Conservation (phyloP, 441 rosid genomes). For the Macaranga tanarius region DNA sequence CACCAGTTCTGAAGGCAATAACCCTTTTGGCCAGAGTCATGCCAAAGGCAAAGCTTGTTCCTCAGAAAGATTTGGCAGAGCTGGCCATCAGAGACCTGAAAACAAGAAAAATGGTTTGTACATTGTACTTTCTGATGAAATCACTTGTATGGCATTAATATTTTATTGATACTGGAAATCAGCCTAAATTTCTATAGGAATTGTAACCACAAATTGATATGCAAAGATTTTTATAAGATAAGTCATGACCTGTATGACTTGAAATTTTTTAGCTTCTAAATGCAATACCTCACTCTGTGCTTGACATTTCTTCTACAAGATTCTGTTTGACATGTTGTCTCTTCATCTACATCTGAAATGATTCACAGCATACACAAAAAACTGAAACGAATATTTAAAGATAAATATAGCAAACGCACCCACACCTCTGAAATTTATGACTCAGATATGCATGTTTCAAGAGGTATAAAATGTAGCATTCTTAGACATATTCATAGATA, state of each 20-base stretch:
- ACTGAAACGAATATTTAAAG: too few relatives aligned
- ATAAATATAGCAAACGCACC: too few relatives aligned
- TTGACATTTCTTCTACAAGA: background rate
- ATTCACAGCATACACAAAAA: too few relatives aligned
- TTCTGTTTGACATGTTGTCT: background rate
- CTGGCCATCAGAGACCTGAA: conserved; percentile 65
- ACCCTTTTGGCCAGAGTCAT: conserved; percentile 49
- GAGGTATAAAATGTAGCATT: too few relatives aligned
- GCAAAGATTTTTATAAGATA: too few relatives aligned
- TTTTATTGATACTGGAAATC: background rate
- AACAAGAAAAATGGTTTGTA: conserved; percentile 67
- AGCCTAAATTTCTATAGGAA: too few relatives aligned
- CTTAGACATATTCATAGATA: background rate
- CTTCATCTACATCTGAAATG: too few relatives aligned
- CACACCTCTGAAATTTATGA: too few relatives aligned
- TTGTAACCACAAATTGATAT: too few relatives aligned
- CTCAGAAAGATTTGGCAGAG: conserved; percentile 62
- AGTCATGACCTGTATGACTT: too few relatives aligned
- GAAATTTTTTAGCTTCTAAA: background rate
- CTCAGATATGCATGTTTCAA: too few relatives aligned
- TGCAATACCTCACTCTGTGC: background rate
- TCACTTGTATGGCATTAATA: background rate
- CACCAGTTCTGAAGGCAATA: conserved; percentile 52
- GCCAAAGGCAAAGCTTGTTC: conserved; percentile 89
- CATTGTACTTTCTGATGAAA: conserved; percentile 11